Evolutionary conservation across 371 early-diverging fungal genomes (phyloP), one percentile per base, ranked within the genome.

Genomic region (Lichtheimia ramosa): DNA sequence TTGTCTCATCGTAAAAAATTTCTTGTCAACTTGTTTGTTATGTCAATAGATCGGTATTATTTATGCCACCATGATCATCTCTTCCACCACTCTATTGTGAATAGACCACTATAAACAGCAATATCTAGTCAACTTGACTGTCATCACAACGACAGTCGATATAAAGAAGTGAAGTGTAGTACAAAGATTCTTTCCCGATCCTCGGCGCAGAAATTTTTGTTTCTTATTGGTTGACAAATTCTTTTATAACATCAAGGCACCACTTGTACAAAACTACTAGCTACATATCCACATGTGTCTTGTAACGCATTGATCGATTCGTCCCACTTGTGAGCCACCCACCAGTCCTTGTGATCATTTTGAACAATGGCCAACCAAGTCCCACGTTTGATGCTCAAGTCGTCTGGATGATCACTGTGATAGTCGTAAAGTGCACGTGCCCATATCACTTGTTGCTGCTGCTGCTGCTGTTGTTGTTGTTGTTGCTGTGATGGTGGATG

Each of bases 371-470:
- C 90, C 15, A 96, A 69, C 53, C 92, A 71, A 53, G 91, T 86
- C 5, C 92, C 92, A 63, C 89, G 84, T 6, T 64, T 74, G 39
- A 94, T 85, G 16, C 83, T 78, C 12, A 96, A 72, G 64, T 95
- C 95, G 51, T 91, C 94, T 5, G 83, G 75, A 20, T 87, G 86
- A 12, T 88, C 89, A 4, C 92, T 84, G 40, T 82, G 79, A 65
- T 94, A 95, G 68, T 95, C 94, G 54, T 92, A 91, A 5, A 95
- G 66, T 4, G 88, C 91, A 14, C 87, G 84, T 18, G 92, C 96
- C 93, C 20, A 55, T 59, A 55, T 43, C 21, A 51, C 41, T 15
- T 61, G 64, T 5, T 61, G 62, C 7, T 52, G 57, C 43, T 54
- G 50, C 18, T 56, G 63, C n/a, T n/a, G n/a, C n/a, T n/a, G n/a